Evolutionary conservation across 306 rosid species (phyloP), one percentile per base, ranked within the genome.

Genomic region (Crotalaria pallida): DNA sequence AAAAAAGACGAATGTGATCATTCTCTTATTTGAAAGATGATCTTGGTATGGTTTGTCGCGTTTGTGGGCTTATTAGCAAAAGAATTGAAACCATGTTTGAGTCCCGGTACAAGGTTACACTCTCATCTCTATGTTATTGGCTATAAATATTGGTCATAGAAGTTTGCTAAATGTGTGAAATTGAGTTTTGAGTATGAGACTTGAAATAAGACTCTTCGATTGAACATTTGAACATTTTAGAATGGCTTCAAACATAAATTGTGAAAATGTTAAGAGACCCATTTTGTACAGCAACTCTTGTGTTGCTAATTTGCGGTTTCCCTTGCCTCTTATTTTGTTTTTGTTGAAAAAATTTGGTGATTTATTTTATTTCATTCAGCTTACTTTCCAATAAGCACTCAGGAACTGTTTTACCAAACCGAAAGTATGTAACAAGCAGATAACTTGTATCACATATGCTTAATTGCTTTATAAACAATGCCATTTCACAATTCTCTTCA

Each of bases 11-110:
- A 80, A 73, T 94, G 99, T 48, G 96, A 94, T 65, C 99, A 94
- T 79, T 88, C 95, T 78, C 91, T 78, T 66, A 79, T 94, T 81
- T 94, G 43, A 94, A 88, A 81, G 99, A 94, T 33, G 99, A 94
- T 75, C 71, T 91, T 75, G 99, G 99, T 43, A 83, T 84, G 72
- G 99, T 91, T 76, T 94, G 97, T 41, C 97, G 97, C 0, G 78
- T 90, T 59, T 94, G 99, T 73, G 97, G 99, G 72, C 73, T 88
- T 50, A 84, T 94, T 49, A 89, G 72, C 76, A 83, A 72, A 73
- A 80, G 82, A 47, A 94, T 94, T 41, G 99, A 94, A 64, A 85
- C 86, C 36, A 87, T 94, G 49, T 88, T 90, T 74, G 99, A 94
- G 90, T 94, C 84, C 67, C 96, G 85, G 74, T 94, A 85, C 77